Evolutionary conservation across 495 filamentous ascomycete genomes (phyloP), one percentile per base, ranked within the genome.

Genomic region (Aspergillus funiculosus): DNA sequence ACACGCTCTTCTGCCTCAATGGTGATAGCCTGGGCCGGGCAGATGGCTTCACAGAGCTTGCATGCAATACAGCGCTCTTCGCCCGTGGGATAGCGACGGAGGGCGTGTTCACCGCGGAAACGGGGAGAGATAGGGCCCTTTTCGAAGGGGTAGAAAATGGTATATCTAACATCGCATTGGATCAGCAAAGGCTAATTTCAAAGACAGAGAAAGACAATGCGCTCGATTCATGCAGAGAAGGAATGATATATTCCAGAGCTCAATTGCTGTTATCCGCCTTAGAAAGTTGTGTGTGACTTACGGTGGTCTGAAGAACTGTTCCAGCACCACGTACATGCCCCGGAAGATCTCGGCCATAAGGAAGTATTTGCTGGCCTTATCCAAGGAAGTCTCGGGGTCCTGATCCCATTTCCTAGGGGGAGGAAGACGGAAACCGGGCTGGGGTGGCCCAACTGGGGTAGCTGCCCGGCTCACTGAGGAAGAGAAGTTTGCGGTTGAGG

Each of bases 41-140:
- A 98, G 66, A 98, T 83, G 50, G 94, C 92, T 74, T 97, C 92
- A 72, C 92, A 98, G 37, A 98, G 79, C 75, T 98, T 97, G 84
- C 92, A 98, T 49, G 92, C 92, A 69, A 98, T 98, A 73, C 92
- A 98, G 50, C 92, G 85, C 72, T 98, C 92, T 67, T 98, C 92
- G 51, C 92, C 92, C 7, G 92, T 92, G 9, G 92, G 92, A 62
- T 98, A 98, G 34, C 92, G 80, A 58, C 92, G 81, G 34, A 98
- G 77, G 34, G 92, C 92, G 70, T 98, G 92, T 62, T 98, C 92
- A 56, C 92, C 92, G 56, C 92, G 83, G 79, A 98, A 98, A 43
- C 92, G 85, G 29, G 94, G 92, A 15, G 92, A 96, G 61, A 98
- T 95, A 36, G 92, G 92, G 28, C 92, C 92, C 78, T 98, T 98